Conservation (phyloP, 2,329 filamentous ascomycete species). For the Arthroderma sp. region DNA sequence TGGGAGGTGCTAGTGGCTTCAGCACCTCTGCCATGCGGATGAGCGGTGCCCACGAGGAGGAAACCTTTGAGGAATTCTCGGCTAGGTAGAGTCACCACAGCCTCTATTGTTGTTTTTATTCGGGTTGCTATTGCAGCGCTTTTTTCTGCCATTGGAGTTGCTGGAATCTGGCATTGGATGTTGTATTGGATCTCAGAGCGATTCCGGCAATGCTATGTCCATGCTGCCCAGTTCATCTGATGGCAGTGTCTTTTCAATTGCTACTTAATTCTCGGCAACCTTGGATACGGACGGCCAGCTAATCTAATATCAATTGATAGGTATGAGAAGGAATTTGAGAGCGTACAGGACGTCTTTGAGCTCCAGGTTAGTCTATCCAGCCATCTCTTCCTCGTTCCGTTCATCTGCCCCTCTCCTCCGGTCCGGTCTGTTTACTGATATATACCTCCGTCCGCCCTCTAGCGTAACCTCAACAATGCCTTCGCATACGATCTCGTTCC, state of each 20-base stretch:
- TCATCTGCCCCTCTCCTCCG: slow-evolving; percentile 13
- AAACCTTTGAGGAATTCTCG: slow-evolving; percentile 98
- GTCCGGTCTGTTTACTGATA: not conserved
- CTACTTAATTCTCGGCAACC: no score
- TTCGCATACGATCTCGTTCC: slow-evolving; percentile 99
- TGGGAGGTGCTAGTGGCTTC: slow-evolving; percentile 52
- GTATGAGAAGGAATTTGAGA: slow-evolving; percentile 98
- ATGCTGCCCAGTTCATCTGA: no score
- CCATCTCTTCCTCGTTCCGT: slow-evolving; percentile 9
- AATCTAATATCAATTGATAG: slow-evolving; percentile 35
- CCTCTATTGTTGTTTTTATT: slow-evolving; percentile 13
- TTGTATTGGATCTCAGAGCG: no score
- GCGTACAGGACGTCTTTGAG: slow-evolving; percentile 97
- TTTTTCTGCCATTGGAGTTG: not conserved
- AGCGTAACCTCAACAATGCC: slow-evolving; percentile 97
- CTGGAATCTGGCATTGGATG: no score
- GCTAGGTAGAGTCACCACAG: slow-evolving; percentile 55
- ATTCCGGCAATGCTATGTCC: no score
- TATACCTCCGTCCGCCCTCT: not conserved
- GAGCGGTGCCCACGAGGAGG: slow-evolving; percentile 61
- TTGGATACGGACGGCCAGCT: no score
- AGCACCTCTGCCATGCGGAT: slow-evolving; percentile 43
- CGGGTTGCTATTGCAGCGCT: not conserved
- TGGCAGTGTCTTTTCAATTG: no score
- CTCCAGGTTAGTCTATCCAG: slow-evolving; percentile 63